These are phyloP conservation scores for Capsicum pubescens DNA, from an alignment of 257 asterid genomes.

Conservation along the genomic window DNA sequence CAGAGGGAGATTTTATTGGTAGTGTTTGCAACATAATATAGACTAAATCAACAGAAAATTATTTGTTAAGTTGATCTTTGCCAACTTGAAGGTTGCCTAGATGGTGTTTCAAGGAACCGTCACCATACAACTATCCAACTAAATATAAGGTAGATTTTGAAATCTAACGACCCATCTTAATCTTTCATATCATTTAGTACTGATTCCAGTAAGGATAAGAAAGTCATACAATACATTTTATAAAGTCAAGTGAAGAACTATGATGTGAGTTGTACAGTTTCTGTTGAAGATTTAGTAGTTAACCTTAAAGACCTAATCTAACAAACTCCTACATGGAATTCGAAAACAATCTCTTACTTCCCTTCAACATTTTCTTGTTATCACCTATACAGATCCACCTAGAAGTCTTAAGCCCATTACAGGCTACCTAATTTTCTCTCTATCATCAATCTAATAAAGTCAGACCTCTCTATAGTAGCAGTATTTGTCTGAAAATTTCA, in stretches of 20 bases:
- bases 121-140: conserved; percentile 13
- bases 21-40: conserved; percentile 3
- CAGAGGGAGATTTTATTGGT: neutral
- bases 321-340: neutral
- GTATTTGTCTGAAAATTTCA: too few relatives aligned
- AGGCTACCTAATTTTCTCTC: conserved; percentile 1
- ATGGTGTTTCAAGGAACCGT: neutral
- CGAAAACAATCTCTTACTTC: neutral
- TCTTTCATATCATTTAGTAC: conserved; percentile 16
- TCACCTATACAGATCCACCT: conserved; percentile 12
- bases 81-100: neutral
- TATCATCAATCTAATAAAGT: neutral
- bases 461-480: too few relatives aligned
- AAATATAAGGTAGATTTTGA: conserved; percentile 15
- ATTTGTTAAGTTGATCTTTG: neutral
- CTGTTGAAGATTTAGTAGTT: neutral
- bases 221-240: conserved; percentile 4
- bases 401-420: neutral
- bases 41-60: conserved; percentile 15
- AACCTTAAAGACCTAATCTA: conserved; percentile 8
- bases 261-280: conserved; percentile 19
- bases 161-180: neutral
- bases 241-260: neutral
- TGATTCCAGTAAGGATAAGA: neutral
- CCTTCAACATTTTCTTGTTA: neutral